Evolutionary conservation across 495 filamentous ascomycete species (phyloP).

Genomic region (Podospora australis): DNA sequence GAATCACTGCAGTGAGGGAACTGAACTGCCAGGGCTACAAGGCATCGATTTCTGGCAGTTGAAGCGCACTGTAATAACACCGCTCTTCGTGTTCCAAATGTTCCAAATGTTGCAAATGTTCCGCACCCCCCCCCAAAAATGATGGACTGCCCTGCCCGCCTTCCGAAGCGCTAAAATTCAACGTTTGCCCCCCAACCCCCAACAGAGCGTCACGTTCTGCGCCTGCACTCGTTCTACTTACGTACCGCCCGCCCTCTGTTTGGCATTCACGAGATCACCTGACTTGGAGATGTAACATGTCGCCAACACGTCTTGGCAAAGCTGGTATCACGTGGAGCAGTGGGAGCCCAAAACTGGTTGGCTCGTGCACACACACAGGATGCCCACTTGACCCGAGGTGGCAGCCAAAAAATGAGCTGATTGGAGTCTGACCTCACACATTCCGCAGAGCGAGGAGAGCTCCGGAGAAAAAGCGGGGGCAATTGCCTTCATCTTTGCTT

Average conservation of each 20-base stretch:
- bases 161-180: too few species aligned
- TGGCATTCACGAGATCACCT: conserved; percentile 20
- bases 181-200: neutral
- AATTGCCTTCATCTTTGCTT: conserved; percentile 7
- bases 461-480: conserved; percentile 14
- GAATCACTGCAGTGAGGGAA: too few species aligned
- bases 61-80: too few species aligned
- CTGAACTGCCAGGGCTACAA: too few species aligned
- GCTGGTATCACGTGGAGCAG: neutral
- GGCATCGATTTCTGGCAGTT: too few species aligned
- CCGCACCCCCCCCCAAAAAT: too few species aligned
- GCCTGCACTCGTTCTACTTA: neutral
- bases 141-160: too few species aligned
- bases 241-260: neutral
- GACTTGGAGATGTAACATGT: neutral
- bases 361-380: too few species aligned
- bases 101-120: too few species aligned
- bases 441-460: conserved; percentile 1
- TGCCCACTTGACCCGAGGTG: conserved; percentile 20
- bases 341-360: too few species aligned
- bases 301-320: conserved; percentile 8
- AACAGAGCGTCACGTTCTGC: neutral
- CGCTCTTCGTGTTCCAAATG: too few species aligned
- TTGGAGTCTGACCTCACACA: conserved; percentile 22
- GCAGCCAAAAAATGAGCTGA: conserved; percentile 22